Base-by-base conservation (phyloP, 139 green algal genomes). In the Coccomyxa sp. region DNA sequence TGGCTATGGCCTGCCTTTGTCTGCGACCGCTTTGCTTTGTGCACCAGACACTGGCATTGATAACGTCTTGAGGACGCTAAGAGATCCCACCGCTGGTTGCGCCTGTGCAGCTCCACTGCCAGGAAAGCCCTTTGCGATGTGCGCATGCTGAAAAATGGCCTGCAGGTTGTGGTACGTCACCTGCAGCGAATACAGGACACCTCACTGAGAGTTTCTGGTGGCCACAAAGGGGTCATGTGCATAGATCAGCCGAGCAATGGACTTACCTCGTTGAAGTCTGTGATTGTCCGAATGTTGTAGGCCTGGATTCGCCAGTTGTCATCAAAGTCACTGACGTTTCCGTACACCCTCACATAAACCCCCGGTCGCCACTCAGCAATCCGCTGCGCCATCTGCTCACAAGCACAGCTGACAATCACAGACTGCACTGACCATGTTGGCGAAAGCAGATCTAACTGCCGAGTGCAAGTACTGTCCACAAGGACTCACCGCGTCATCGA, bases 161-260 rank as follows among this genome's bases (percentile, higher is more conserved):
- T 95, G 88, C 81, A 95, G 85, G 38, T 90, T 82, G 86, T 97
- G 93, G 86, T 94, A 95, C 11, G 93, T 95, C 16, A 97, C 84
- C 92, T 95, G 91, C 78, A 81, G 18, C 67, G 4, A 13, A 81
- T 18, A 57, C 18, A 51, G 32, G 12, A 71, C 57, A 66, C 3
- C 30, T 25, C 18, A 27, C 30, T 80, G 31, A 51, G 38, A 51
- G 38, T 51, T 7, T 51, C 3, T 51, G 3, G 38, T 51, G 38
- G 38, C 32, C 77, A 45, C 57, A 10, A 23, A 51, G 7, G 51
- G 38, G 13, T 27, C 17, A 32, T 28, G 30, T 21, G 31, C 76
- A 63, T 59, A 27, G 0, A n/a, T 66, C 13, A 10, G 9, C 31
- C 21, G 57, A 68, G 21, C 51, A 81, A 14, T 0, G n/a, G 82